phyloP scores from a whole-genome alignment of 1,284 basidiomycete genomes.

The Sparassis latifolia region DNA sequence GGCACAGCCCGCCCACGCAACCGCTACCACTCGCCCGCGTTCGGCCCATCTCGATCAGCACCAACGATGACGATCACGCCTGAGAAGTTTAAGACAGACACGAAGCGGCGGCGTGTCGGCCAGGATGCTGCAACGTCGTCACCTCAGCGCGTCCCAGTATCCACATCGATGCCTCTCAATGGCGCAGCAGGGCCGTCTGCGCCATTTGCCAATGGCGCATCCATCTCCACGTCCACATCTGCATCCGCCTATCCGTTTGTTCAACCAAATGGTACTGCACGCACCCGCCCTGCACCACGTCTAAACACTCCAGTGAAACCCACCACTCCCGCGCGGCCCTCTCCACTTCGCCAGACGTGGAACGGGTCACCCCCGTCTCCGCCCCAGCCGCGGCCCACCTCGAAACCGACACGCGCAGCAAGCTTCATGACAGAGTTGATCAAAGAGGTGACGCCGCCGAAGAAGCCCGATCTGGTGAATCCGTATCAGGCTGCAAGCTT shows the following conservation, averaged over 20 bases:
- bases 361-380: slow-evolving; percentile 32
- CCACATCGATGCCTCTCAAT: slow-evolving; percentile 4
- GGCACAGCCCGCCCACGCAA: slow-evolving; percentile 56
- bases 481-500: slow-evolving; percentile 65
- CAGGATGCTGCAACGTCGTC: slow-evolving; percentile 32
- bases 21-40: slow-evolving; percentile 62
- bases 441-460: slow-evolving; percentile 56
- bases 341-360: slow-evolving; percentile 67
- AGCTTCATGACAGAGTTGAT: slow-evolving; percentile 60
- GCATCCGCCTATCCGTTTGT: slow-evolving; percentile 5
- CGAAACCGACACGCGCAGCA: slow-evolving; percentile 54
- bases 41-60: slow-evolving; percentile 42
- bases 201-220: slow-evolving; percentile 22
- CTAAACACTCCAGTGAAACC: slow-evolving; percentile 41
- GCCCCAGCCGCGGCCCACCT: slow-evolving; percentile 27
- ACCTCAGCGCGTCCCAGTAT: slow-evolving; percentile 20
- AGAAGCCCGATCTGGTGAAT: slow-evolving; percentile 59
- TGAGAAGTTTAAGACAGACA: slow-evolving; percentile 40
- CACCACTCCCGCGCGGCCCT: slow-evolving; percentile 55
- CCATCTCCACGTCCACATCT: slow-evolving; percentile 3
- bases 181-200: slow-evolving; percentile 11
- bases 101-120: slow-evolving; percentile 54
- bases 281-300: slow-evolving; percentile 20
- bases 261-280: background rate
- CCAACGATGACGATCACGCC: slow-evolving; percentile 33